Conservation (phyloP, 805 yeast species). For the Candida hungchunana region DNA sequence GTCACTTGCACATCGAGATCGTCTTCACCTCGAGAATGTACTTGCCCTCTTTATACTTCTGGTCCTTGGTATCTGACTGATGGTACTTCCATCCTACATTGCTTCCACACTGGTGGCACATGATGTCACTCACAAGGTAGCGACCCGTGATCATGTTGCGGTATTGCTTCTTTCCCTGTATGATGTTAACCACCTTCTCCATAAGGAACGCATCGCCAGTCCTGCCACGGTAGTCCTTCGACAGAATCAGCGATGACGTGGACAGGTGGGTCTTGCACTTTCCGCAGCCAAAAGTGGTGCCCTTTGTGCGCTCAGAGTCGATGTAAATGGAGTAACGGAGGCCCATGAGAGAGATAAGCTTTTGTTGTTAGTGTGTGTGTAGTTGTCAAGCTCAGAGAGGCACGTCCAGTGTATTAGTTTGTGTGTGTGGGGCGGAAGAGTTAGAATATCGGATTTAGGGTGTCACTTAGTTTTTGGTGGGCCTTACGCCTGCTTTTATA, state of each 20-base stretch:
- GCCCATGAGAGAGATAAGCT: conserved; percentile 36
- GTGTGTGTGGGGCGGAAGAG: too few species aligned
- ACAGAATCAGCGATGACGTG: conserved; percentile 31
- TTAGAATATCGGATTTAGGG: too few species aligned
- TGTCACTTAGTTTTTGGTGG: too few species aligned
- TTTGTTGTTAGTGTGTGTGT: too few species aligned
- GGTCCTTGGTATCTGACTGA: conserved; percentile 39
- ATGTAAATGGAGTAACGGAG: conserved; percentile 40
- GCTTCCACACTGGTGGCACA: conserved; percentile 50
- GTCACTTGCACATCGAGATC: conserved; percentile 28
- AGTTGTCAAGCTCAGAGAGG: too few species aligned
- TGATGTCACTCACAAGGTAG: conserved; percentile 52
- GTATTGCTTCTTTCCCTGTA: conserved; percentile 25
- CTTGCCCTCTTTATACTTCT: conserved; percentile 58
- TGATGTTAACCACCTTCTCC: conserved; percentile 44
- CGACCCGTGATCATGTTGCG: conserved; percentile 57
- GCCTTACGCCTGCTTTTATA: background rate
- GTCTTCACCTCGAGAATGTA: conserved; percentile 41
- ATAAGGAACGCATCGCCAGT: conserved; percentile 58
- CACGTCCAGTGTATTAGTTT: too few species aligned
- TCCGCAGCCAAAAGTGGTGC: conserved; percentile 34
- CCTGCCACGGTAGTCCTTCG: conserved; percentile 50
- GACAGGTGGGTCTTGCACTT: conserved; percentile 40
- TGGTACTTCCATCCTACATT: conserved; percentile 63
- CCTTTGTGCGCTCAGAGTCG: conserved; percentile 29